A percentile compares a stretch with the other conserved stretches of the same genome.
Conservation (phyloP, 2,329 filamentous ascomycete genomes). For the Aureobasidium musti region DNA sequence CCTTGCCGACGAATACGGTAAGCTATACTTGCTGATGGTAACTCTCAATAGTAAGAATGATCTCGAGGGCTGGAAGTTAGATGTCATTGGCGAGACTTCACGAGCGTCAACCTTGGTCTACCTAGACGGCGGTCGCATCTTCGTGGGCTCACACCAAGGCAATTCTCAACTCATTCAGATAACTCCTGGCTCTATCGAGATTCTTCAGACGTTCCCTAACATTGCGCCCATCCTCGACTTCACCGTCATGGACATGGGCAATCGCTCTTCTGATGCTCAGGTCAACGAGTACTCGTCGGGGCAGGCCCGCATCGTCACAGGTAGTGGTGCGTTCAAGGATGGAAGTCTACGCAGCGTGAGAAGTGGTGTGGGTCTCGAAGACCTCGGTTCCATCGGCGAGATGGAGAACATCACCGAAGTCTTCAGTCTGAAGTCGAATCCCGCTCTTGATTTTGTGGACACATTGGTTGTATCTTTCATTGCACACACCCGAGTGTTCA, state of each 20-base stretch:
- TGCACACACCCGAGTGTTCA: conserved; percentile 79
- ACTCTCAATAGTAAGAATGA: conserved; percentile 63
- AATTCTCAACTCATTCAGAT: conserved; percentile 82
- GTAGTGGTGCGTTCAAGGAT: conserved; percentile 85
- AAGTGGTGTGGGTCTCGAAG: conserved; percentile 90
- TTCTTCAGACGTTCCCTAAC: conserved; percentile 77
- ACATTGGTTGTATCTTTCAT: conserved; percentile 78
- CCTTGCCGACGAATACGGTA: conserved; percentile 89
- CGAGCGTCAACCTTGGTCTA: conserved; percentile 78
- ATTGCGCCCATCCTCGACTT: conserved; percentile 94
- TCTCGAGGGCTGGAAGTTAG: conserved; percentile 72
- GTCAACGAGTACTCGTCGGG: conserved; percentile 93
- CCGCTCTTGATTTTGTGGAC: conserved; percentile 58
- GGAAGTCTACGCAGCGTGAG: conserved; percentile 86
- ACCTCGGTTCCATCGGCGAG: conserved; percentile 77
- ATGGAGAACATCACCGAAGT: conserved; percentile 53
- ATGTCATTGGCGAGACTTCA: conserved; percentile 67
- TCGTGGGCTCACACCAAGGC: conserved; percentile 88
- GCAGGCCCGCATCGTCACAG: conserved; percentile 89
- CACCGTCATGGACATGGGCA: conserved; percentile 93
- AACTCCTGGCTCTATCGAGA: conserved; percentile 60
- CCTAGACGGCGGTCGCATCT: conserved; percentile 70
- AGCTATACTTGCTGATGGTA: conserved; percentile 80
- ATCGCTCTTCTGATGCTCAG: conserved; percentile 73
- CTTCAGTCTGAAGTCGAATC: conserved; percentile 63